Evolutionary conservation across 306 rosid species (phyloP).

Genomic region (Bauhinia variegata): DNA sequence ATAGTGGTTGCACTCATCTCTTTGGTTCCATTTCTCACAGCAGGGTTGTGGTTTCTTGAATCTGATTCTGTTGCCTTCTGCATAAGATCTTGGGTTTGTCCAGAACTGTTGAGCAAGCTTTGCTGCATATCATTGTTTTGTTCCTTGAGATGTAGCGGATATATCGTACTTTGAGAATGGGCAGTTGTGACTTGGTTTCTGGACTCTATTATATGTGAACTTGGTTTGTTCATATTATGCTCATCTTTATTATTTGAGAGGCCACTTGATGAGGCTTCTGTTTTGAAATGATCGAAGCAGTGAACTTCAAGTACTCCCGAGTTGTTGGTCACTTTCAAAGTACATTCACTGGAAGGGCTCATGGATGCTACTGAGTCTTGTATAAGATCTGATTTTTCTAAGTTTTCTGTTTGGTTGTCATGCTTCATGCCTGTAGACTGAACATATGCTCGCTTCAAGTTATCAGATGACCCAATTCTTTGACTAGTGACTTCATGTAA

Average conservation of each 20-base stretch:
- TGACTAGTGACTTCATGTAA: slow-evolving; percentile 44
- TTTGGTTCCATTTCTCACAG: slow-evolving; percentile 43
- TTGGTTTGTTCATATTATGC: slow-evolving; percentile 45
- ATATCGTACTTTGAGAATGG: slow-evolving; percentile 43
- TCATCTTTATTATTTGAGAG: slow-evolving; percentile 51
- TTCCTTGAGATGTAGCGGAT: slow-evolving; percentile 40
- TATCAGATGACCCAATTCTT: slow-evolving; percentile 41
- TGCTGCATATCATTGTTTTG: slow-evolving; percentile 37
- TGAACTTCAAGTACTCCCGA: slow-evolving; percentile 48
- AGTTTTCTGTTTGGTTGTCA: too few relatives aligned
- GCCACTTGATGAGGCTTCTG: slow-evolving; percentile 47
- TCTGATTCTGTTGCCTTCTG: slow-evolving; percentile 44
- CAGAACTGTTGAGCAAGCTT: slow-evolving; percentile 33
- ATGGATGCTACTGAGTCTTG: slow-evolving; percentile 47
- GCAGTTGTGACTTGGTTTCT: slow-evolving; percentile 37
- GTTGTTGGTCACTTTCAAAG: slow-evolving; percentile 42
- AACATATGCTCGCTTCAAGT: slow-evolving; percentile 29
- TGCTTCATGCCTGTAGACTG: too few relatives aligned
- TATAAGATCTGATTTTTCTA: slow-evolving; percentile 43
- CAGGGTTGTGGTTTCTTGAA: slow-evolving; percentile 42
- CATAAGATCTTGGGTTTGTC: slow-evolving; percentile 45
- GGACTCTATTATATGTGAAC: slow-evolving; percentile 56
- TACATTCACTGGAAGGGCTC: slow-evolving; percentile 36
- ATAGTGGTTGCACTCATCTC: slow-evolving; percentile 51
- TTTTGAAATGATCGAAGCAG: slow-evolving; percentile 47